A percentile compares a stretch with the other conserved stretches of the same genome.
Conservation (phyloP, 768 basidiomycete species). For the Trichaptum fuscoviolaceum region DNA sequence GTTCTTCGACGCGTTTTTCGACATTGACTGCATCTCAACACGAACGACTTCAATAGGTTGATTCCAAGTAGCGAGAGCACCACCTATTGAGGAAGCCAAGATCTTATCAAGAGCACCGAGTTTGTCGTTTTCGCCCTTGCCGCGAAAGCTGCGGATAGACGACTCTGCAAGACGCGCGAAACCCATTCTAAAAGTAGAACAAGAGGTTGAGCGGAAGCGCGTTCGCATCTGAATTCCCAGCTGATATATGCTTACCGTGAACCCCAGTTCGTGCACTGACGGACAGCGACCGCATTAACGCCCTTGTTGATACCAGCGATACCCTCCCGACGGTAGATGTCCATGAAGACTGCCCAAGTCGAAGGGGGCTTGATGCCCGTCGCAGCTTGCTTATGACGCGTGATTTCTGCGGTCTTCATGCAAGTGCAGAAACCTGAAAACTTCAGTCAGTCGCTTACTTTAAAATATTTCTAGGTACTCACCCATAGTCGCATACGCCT, state of each 20-base stretch:
- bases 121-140: conserved; percentile 72
- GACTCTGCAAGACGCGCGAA: conserved; percentile 91
- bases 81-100: conserved; percentile 79
- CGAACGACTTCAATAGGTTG: conserved; percentile 98
- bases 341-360: conserved; percentile 91
- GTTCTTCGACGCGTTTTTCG: conserved; percentile 67
- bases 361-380: conserved; percentile 82
- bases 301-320: conserved; percentile 98
- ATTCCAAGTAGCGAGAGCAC: conserved; percentile 98
- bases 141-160: conserved; percentile 68
- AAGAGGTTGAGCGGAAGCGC: conserved; percentile 11
- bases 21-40: conserved; percentile 99
- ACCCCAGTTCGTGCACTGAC: conserved; percentile 93
- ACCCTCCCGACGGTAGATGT: conserved; percentile 92
- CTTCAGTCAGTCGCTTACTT: conserved; percentile 9
- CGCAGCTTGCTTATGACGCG: conserved; percentile 87
- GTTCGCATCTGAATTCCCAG: background rate
- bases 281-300: conserved; percentile 90
- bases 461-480: conserved; percentile 26
- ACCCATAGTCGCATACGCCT: conserved; percentile 99
- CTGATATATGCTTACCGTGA: conserved; percentile 53
- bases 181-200: conserved; percentile 66
- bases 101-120: conserved; percentile 83
- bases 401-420: conserved; percentile 99
- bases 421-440: conserved; percentile 89